Evolutionary conservation across 352 stramenopile species (phyloP).

Genomic region (Peronospora belbahrii): DNA sequence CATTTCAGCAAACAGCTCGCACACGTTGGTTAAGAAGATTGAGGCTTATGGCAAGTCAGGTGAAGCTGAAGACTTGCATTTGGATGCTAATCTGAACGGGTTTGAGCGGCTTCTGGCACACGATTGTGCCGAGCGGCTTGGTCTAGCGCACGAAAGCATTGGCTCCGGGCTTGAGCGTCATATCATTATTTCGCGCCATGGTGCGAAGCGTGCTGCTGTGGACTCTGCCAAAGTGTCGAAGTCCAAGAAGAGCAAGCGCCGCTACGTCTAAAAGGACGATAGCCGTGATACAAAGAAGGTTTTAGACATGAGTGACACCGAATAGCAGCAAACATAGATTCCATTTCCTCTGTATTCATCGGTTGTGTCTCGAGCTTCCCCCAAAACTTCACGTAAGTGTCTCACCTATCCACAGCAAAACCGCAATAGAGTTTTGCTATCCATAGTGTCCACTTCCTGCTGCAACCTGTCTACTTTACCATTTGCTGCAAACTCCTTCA

Average conservation of each 20-base stretch:
- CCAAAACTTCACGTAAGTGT: constrained; percentile 13
- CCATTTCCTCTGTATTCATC: constrained; percentile 25
- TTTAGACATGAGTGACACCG: constrained; percentile 9
- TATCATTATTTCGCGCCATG: constrained; percentile 52
- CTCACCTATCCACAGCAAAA: constrained; percentile 16
- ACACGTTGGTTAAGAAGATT: constrained; percentile 83
- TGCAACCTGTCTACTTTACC: constrained; percentile 15
- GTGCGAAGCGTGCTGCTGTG: constrained; percentile 12
- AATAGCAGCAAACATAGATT: constrained; percentile 30
- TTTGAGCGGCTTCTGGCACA: constrained; percentile 79
- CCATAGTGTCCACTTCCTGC: constrained; percentile 19
- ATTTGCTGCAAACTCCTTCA: constrained; percentile 2
- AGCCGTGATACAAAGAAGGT: neutral
- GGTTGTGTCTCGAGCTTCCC: constrained; percentile 14
- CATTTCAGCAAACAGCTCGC: constrained; percentile 57
- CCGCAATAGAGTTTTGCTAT: constrained; percentile 16
- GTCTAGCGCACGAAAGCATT: constrained; percentile 59
- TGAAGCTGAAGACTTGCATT: constrained; percentile 39
- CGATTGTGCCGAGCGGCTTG: constrained; percentile 72
- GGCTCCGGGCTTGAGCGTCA: constrained; percentile 68
- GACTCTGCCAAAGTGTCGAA: constrained; percentile 6
- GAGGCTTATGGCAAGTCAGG: constrained; percentile 56
- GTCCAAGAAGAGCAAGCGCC: constrained; percentile 33
- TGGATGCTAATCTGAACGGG: constrained; percentile 70
- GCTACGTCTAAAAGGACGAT: constrained; percentile 1